Evolutionary conservation across 352 stramenopile genomes (phyloP).

Genomic region (Phytophthora pinifolia): DNA sequence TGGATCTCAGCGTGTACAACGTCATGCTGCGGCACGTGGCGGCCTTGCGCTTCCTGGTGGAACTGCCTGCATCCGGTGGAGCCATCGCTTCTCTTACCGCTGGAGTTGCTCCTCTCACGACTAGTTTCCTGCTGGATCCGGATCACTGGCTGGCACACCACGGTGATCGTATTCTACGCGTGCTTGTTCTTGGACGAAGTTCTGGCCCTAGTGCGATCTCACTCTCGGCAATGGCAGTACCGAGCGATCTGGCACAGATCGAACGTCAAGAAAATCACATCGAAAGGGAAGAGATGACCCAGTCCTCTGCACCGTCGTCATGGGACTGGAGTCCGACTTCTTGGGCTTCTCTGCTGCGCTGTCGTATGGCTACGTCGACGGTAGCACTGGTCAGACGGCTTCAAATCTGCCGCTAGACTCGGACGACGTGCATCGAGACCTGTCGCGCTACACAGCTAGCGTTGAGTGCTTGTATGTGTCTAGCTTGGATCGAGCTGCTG

Average conservation of each 20-base stretch:
- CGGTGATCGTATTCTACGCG: conserved; percentile 42
- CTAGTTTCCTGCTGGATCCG: conserved; percentile 39
- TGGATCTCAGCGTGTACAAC: conserved; percentile 55
- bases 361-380: conserved; percentile 43
- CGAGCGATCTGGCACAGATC: conserved; percentile 23
- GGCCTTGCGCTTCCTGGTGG: conserved; percentile 46
- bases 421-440: conserved; percentile 36
- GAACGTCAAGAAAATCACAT: conserved; percentile 1
- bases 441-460: conserved; percentile 40
- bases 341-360: conserved; percentile 41
- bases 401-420: conserved; percentile 29
- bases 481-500: conserved; percentile 47
- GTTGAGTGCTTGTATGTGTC: conserved; percentile 36
- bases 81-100: conserved; percentile 28
- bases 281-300: conserved; percentile 1
- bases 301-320: conserved; percentile 25
- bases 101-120: conserved; percentile 37
- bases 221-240: conserved; percentile 21
- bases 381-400: conserved; percentile 40
- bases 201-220: conserved; percentile 27
- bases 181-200: conserved; percentile 53
- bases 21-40: conserved; percentile 45
- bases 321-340: conserved; percentile 28
- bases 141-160: conserved; percentile 28
- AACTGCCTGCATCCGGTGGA: conserved; percentile 44